Evolutionary conservation across 257 asterid species (phyloP), one percentile per base, ranked within the genome.

Genomic region (Ballota nigra): DNA sequence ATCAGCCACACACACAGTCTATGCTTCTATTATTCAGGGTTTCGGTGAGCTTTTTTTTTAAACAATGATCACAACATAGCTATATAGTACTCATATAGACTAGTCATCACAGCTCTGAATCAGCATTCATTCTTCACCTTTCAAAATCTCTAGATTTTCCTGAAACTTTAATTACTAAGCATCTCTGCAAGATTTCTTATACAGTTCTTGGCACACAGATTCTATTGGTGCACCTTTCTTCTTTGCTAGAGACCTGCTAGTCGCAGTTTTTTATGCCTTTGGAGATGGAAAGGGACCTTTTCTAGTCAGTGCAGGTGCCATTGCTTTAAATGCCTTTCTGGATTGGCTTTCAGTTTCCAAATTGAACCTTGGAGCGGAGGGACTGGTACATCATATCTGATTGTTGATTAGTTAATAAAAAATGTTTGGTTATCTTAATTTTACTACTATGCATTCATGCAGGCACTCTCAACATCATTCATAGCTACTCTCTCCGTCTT

Each of bases 191-290:
- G 62, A 33, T 49, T 47, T 63, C 77, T 72, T 43, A 72, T 47
- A 31, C 55, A 63, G 64, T 56, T 62, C 53, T 51, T 47, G 49
- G 55, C 45, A 40, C 72, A 18, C 77, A 84, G 88, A 81, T 78
- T 84, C 82, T 52, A 66, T 70, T n/a, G 83, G 88, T 20, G 80
- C 86, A 34, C 86, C 86, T 49, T 84, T 84, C 68, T 76, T 84
- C 80, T 70, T 84, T 22, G 69, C 79, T 56, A 77, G 82, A 79
- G 88, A 79, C 75, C 43, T 84, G 62, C 69, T 84, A 61, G 81
- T 81, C 7, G 76, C 84, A 61, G 83, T 63, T 19, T 84, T 81
- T 49, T 79, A 81, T 71, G 82, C 84, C 74, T 80, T 84, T 63
- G 86, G 88, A 59, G 84, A 81, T 74, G 84, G 83, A 52, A 69